Percentiles rank a stretch among this genome's conserved stretches.
These are phyloP conservation scores for Leersia perrieri DNA, from an alignment of 176 grass and related monocot genomes.

Conservation along the genomic window DNA sequence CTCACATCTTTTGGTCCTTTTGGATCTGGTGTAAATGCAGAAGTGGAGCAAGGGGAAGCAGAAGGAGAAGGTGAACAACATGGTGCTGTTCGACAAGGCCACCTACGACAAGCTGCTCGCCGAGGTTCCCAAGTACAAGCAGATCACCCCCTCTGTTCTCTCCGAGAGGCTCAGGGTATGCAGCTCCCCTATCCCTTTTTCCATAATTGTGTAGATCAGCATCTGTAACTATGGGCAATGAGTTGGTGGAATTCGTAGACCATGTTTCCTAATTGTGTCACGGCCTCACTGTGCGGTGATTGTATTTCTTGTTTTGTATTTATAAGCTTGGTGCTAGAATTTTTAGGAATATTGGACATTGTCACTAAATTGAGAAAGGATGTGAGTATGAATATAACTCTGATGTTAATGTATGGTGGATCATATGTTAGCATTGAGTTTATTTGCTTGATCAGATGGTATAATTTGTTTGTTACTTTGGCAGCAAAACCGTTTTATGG, in stretches of 20 bases:
- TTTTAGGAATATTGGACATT: neutral
- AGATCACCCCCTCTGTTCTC: constrained; percentile 61
- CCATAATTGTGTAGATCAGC: neutral
- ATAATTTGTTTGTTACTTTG: neutral
- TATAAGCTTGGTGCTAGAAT: neutral
- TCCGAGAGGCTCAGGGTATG: constrained; percentile 60
- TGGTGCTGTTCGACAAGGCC: constrained; percentile 53
- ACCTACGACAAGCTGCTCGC: constrained; percentile 52
- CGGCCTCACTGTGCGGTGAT: neutral
- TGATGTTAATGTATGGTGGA: neutral
- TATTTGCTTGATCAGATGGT: neutral
- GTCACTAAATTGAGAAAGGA: neutral
- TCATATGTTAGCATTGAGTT: neutral
- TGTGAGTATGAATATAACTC: neutral
- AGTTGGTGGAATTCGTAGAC: neutral
- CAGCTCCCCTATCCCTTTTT: neutral
- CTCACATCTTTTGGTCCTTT: neutral
- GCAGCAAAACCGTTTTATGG: neutral
- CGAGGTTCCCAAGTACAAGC: constrained; percentile 59
- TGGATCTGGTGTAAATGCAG: constrained; percentile 3
- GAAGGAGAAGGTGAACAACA: constrained; percentile 71
- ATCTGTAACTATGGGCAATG: neutral
- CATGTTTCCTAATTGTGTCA: neutral
- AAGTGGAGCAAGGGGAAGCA: constrained; percentile 77
- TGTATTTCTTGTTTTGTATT: neutral